These are phyloP conservation scores for Hygrophila difformis DNA, from an alignment of 257 asterid species.

Conservation along the genomic window DNA sequence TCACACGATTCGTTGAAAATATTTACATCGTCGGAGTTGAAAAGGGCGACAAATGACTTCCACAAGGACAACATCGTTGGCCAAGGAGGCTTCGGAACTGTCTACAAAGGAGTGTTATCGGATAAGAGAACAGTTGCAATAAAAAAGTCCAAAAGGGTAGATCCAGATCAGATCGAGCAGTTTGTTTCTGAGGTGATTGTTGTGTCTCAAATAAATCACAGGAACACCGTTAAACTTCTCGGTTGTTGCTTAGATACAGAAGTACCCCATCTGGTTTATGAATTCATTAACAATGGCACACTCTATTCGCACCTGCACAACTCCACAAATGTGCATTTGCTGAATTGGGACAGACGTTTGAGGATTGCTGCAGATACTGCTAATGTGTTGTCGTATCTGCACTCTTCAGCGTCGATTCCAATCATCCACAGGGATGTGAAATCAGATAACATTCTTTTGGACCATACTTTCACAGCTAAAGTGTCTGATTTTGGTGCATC, in stretches of 20 bases:
- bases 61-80: too few relatives aligned
- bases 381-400: slow-evolving; percentile 46
- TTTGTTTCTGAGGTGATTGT: too few relatives aligned
- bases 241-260: slow-evolving; percentile 55
- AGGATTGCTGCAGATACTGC: slow-evolving; percentile 43
- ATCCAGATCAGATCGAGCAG: too few relatives aligned
- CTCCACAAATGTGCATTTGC: slow-evolving; percentile 34
- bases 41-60: too few relatives aligned
- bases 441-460: slow-evolving; percentile 41
- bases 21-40: too few relatives aligned
- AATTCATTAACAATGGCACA: too few relatives aligned
- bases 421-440: slow-evolving; percentile 65
- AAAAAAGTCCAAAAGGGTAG: slow-evolving; percentile 40
- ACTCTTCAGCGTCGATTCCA: too few relatives aligned
- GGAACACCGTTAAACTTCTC: slow-evolving; percentile 47
- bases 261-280: too few relatives aligned
- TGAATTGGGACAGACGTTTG: slow-evolving; percentile 39
- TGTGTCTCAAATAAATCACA: slow-evolving; percentile 50
- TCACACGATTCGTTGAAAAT: too few relatives aligned
- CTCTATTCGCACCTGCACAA: too few relatives aligned
- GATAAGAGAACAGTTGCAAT: slow-evolving; percentile 48
- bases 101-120: too few relatives aligned
- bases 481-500: slow-evolving; percentile 62
- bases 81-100: slow-evolving; percentile 47
- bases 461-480: slow-evolving; percentile 28